Evolutionary conservation across 2,329 filamentous ascomycete species (phyloP).

Genomic region (Chaetoscypha palmicola): DNA sequence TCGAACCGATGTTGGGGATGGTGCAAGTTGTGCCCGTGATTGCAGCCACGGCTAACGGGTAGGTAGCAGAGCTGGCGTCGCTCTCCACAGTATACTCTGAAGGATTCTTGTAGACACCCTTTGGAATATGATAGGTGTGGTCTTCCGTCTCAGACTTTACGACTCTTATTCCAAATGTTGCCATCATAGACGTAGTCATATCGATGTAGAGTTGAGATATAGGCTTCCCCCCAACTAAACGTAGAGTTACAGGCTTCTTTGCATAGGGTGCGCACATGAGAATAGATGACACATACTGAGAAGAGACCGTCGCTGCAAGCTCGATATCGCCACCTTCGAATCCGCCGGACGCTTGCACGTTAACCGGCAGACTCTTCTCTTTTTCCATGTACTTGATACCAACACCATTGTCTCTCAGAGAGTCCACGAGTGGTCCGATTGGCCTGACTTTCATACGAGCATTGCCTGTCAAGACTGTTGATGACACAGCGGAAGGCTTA

Average conservation of each 20-base stretch:
- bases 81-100: conserved; percentile 86
- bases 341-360: conserved; percentile 74
- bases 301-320: conserved; percentile 89
- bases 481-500: conserved; percentile 53
- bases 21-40: conserved; percentile 95
- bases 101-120: conserved; percentile 76
- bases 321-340: conserved; percentile 84
- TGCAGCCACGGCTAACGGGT: conserved; percentile 86
- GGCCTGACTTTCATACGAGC: conserved; percentile 93
- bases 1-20: conserved; percentile 89
- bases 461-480: conserved; percentile 85
- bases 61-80: conserved; percentile 95
- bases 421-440: conserved; percentile 88
- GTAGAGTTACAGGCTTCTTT: conserved; percentile 84
- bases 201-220: conserved; percentile 97
- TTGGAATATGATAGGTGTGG: conserved; percentile 90
- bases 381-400: conserved; percentile 78
- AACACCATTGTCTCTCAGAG: conserved; percentile 80
- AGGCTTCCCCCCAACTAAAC: conserved; percentile 89
- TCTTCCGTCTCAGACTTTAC: conserved; percentile 68
- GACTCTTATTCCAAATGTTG: conserved; percentile 78
- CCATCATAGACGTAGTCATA: conserved; percentile 99
- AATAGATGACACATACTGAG: conserved; percentile 97
- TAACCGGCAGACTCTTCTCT: conserved; percentile 74
- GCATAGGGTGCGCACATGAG: conserved; percentile 97